Base-by-base conservation (phyloP, 164 flowering plant species). In the Tetrastigma voinierianum region DNA sequence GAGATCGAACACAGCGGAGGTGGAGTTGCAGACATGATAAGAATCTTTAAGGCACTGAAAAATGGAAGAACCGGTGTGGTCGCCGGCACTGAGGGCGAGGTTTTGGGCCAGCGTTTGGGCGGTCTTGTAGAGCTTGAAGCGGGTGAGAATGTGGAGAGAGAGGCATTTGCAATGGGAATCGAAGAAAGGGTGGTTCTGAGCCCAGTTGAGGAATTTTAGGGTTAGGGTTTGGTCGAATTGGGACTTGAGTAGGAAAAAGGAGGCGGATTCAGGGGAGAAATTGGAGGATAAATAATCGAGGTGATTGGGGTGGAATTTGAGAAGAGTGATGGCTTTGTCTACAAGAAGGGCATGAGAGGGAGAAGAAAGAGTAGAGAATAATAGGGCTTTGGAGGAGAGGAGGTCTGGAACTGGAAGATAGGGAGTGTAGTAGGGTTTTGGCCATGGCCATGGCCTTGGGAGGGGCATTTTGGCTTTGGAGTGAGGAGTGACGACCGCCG, bases 1-100 rank as follows among this genome's bases (percentile, higher is more conserved):
- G 60, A 91, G 77, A 73, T 93, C 98, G 58, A 93, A 81, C 23
- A 88, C 98, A 0, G 94, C 85, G 11, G 93, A 86, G 78, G 78
- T 78, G 9, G 89, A 87, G 53, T 65, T 59, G 72, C 82, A 87
- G 17, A 64, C 46, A 25, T 81, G 75, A 70, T 78, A 89, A 3
- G 93, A 77, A 0, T 84, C 85, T 40, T 72, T 85, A 40, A 93
- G 73, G 71, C 75, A 77, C 1, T 81, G 46, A 65, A 89, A 93
- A 45, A 89, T 77, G 21, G 68, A 61, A 44, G 47, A 55, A 43
- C 78, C 82, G 9, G 65, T 55, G 2, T 67, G 75, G 18, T 74
- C 73, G 15, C 20, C 16, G 1, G 62, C 59, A 2, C 71, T 62
- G 13, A 75, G 45, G 10, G 85, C 82, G 46, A 89, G 79, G 32